These are phyloP conservation scores for Suillus tomentosus DNA, from an alignment of 768 basidiomycete genomes.

Conservation along the genomic window DNA sequence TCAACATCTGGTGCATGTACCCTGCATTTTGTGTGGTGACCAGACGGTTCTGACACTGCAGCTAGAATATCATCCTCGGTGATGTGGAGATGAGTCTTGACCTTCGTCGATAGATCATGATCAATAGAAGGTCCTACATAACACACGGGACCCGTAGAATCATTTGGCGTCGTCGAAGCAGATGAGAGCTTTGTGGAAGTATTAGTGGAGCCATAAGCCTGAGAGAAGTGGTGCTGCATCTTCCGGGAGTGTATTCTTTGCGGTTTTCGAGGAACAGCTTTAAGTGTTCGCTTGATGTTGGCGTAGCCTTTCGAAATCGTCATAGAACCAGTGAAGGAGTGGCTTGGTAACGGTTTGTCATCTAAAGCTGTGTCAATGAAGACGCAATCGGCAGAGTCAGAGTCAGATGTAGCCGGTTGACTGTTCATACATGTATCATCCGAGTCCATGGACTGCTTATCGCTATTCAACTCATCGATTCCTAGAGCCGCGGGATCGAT, in stretches of 20 bases:
- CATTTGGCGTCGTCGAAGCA: not conserved
- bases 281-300: not conserved
- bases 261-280: not conserved
- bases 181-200: no score
- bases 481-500: not conserved
- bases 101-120: not conserved
- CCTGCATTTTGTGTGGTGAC: not conserved
- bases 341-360: not conserved
- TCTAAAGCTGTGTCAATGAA: not conserved
- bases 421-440: not conserved
- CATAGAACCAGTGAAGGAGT: not conserved
- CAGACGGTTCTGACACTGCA: not conserved
- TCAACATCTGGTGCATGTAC: not conserved
- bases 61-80: not conserved
- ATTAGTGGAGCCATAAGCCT: not conserved
- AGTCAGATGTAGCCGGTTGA: not conserved
- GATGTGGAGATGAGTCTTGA: not conserved
- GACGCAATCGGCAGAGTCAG: not conserved
- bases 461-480: not conserved
- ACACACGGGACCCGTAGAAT: not conserved
- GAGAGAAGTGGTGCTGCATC: not conserved
- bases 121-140: not conserved
- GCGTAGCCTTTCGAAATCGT: not conserved
- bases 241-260: not conserved
- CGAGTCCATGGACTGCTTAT: not conserved